Conservation (phyloP, 768 basidiomycete genomes). For the Hygrocybe coccinea region DNA sequence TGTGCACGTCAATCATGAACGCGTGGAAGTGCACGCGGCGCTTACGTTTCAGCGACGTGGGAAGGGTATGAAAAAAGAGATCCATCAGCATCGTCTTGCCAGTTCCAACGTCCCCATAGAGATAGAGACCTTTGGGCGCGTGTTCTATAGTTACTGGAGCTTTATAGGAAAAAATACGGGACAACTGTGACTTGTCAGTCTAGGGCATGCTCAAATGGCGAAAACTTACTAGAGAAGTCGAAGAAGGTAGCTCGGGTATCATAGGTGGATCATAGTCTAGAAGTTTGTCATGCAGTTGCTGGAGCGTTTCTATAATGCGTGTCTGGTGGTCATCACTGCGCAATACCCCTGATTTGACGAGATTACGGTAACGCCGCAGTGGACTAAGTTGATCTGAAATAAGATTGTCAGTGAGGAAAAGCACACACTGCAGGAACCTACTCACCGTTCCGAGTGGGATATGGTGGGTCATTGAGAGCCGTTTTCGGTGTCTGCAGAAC, state of each 20-base stretch:
- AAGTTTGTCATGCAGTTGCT: constrained; percentile 72
- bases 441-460: not conserved
- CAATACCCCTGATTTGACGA: constrained; percentile 47
- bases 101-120: constrained; percentile 95
- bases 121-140: constrained; percentile 84
- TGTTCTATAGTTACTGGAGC: constrained; percentile 40
- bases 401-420: not conserved
- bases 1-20: constrained; percentile 99
- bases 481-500: constrained; percentile 4
- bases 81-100: constrained; percentile 99
- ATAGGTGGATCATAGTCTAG: constrained; percentile 64
- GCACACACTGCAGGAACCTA: not conserved
- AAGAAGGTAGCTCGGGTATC: constrained; percentile 41
- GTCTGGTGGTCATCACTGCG: constrained; percentile 80
- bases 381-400: constrained; percentile 34
- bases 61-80: constrained; percentile 84
- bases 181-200: constrained; percentile 34
- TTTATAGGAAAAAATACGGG: constrained; percentile 43
- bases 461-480: not conserved
- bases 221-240: constrained; percentile 38
- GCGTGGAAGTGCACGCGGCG: constrained; percentile 96
- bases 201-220: constrained; percentile 26
- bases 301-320: constrained; percentile 75
- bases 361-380: constrained; percentile 41
- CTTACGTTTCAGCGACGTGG: constrained; percentile 59